Evolutionary conservation across 805 yeast genomes (phyloP).

Genomic region (Suhomyces sp.): DNA sequence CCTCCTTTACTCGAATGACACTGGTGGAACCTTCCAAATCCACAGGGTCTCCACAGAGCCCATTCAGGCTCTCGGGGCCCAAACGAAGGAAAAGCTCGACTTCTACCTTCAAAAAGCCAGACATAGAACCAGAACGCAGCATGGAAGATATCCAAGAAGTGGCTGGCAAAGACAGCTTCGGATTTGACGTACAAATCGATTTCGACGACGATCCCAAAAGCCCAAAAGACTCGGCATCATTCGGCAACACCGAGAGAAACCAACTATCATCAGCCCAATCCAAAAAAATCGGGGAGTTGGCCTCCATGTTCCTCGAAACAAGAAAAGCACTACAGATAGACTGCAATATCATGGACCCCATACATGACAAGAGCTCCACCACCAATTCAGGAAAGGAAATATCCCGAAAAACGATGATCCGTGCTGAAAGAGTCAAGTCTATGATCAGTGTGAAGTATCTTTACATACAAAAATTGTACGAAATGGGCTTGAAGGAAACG

Average conservation of each 20-base stretch:
- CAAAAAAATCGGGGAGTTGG: slow-evolving; percentile 38
- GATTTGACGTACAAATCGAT: too few relatives aligned
- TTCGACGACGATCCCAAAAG: neutral
- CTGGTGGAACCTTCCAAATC: too few relatives aligned
- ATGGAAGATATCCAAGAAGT: slow-evolving; percentile 2
- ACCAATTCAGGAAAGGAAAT: slow-evolving; percentile 13
- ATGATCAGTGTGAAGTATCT: slow-evolving; percentile 51
- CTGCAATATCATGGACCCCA: slow-evolving; percentile 38
- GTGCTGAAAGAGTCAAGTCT: slow-evolving; percentile 52
- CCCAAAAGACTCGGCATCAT: neutral
- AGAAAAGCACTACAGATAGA: slow-evolving; percentile 43
- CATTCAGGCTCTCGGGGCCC: too few relatives aligned
- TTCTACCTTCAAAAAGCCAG: neutral
- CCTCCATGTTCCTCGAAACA: slow-evolving; percentile 41
- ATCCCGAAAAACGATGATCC: slow-evolving; percentile 37
- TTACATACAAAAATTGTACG: slow-evolving; percentile 43
- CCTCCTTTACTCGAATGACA: too few relatives aligned
- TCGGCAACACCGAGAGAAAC: too few relatives aligned
- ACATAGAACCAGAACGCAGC: neutral
- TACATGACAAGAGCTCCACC: slow-evolving; percentile 9
- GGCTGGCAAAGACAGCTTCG: slow-evolving; percentile 2
- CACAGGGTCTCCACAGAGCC: too few relatives aligned
- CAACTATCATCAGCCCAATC: slow-evolving; percentile 3
- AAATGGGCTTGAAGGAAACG: slow-evolving; percentile 11
- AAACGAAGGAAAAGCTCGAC: too few relatives aligned